phyloP scores from a whole-genome alignment of 73 alveolate genomes.

The Paramecium octaurelia region DNA sequence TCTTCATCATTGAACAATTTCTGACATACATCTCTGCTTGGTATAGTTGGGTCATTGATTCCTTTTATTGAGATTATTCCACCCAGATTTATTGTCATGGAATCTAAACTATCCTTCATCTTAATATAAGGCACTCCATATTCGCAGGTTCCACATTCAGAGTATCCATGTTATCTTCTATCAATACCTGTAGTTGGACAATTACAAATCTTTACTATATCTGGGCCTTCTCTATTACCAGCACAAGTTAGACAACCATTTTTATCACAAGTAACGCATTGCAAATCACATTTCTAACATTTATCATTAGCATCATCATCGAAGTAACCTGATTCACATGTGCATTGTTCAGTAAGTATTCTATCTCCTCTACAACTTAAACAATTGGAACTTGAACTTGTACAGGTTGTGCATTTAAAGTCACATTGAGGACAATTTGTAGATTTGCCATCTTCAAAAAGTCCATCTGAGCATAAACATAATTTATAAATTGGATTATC shows the following conservation, averaged over 20 bases:
- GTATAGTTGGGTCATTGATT: neutral
- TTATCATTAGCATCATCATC: neutral
- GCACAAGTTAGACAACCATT: neutral
- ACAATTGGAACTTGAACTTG: neutral
- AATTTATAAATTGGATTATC: neutral
- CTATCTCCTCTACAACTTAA: conserved; percentile 32
- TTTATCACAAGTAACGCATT: neutral
- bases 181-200: neutral
- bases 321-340: neutral
- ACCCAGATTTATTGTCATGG: neutral
- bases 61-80: neutral
- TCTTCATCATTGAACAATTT: neutral
- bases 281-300: neutral
- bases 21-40: neutral
- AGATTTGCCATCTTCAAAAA: neutral
- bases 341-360: neutral
- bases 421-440: conserved; percentile 11
- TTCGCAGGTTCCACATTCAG: neutral
- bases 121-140: neutral
- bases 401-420: neutral
- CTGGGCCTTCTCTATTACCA: conserved; percentile 35
- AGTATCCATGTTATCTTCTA: neutral
- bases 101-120: neutral
- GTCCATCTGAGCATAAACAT: neutral
- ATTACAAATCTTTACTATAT: neutral